phyloP scores from a whole-genome alignment of 257 asterid genomes.

The Solanum acaule region DNA sequence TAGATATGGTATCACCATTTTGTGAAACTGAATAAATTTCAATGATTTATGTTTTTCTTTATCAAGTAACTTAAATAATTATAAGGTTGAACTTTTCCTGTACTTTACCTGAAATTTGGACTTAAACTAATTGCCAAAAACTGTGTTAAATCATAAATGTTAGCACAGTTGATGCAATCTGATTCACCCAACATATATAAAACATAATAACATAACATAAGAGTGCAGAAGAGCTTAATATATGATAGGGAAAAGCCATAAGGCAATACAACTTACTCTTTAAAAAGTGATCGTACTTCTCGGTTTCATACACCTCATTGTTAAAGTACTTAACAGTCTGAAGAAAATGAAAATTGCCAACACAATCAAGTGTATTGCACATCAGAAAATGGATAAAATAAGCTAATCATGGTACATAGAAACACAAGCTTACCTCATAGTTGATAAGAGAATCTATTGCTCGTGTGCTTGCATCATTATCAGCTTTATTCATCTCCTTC shows the following conservation, averaged over 20 bases:
- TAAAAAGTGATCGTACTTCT: slow-evolving; percentile 77
- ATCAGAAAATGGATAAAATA: neutral
- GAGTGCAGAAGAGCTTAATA: neutral
- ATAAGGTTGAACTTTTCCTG: neutral
- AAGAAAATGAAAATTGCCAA: slow-evolving; percentile 11
- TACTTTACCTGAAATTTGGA: neutral
- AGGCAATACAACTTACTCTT: slow-evolving; percentile 50
- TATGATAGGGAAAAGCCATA: neutral
- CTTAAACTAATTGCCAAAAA: neutral
- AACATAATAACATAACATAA: neutral
- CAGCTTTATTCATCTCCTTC: slow-evolving; percentile 95
- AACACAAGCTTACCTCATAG: slow-evolving; percentile 59
- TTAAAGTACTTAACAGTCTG: slow-evolving; percentile 98
- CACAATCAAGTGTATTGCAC: neutral
- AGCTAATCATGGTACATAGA: neutral
- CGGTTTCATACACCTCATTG: slow-evolving; percentile 83
- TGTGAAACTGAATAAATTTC: neutral
- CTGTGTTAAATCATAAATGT: neutral
- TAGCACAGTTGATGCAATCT: neutral
- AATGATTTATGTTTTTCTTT: neutral
- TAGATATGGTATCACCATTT: neutral
- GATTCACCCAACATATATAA: neutral
- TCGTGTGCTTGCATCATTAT: slow-evolving; percentile 87
- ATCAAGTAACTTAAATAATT: neutral
- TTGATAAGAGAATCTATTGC: slow-evolving; percentile 91